Evolutionary conservation across 352 stramenopile genomes (phyloP).

Genomic region (Achlya hypogyna): DNA sequence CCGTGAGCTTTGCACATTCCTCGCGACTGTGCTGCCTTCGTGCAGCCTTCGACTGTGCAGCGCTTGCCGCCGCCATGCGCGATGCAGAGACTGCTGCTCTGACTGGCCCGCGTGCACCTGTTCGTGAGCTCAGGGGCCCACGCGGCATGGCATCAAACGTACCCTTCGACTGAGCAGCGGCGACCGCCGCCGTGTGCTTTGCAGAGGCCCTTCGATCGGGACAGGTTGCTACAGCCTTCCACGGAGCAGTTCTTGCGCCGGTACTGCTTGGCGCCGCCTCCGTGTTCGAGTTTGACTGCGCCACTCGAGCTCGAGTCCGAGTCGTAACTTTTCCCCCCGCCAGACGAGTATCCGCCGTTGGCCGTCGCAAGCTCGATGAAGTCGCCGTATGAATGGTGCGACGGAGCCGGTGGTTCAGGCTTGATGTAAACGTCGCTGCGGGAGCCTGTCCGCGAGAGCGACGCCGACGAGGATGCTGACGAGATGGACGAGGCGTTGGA

Average conservation of each 20-base stretch:
- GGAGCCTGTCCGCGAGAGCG: neutral
- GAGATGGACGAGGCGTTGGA: neutral
- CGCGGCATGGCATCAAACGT: neutral
- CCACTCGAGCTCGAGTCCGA: constrained; percentile 18
- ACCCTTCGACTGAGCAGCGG: constrained; percentile 63
- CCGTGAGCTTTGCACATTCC: constrained; percentile 82
- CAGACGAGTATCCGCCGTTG: constrained; percentile 14
- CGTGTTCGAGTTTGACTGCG: constrained; percentile 20
- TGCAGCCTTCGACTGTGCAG: constrained; percentile 66
- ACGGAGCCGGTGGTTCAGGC: neutral
- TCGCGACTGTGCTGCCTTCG: constrained; percentile 67
- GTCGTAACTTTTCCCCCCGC: constrained; percentile 17
- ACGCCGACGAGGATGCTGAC: neutral
- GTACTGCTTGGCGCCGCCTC: constrained; percentile 41
- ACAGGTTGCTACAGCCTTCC: constrained; percentile 67
- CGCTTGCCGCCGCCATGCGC: constrained; percentile 76
- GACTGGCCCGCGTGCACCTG: constrained; percentile 56
- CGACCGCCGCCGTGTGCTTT: constrained; percentile 67
- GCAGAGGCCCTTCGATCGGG: constrained; percentile 63
- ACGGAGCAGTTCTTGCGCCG: constrained; percentile 73
- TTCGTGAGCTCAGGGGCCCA: neutral
- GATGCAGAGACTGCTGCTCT: constrained; percentile 76
- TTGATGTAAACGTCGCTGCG: neutral
- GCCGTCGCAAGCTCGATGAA: constrained; percentile 1
- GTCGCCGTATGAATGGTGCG: neutral